These are phyloP conservation scores for Zymoseptoria crescenta DNA, from an alignment of 2,329 filamentous ascomycete species.

Conservation along the genomic window DNA sequence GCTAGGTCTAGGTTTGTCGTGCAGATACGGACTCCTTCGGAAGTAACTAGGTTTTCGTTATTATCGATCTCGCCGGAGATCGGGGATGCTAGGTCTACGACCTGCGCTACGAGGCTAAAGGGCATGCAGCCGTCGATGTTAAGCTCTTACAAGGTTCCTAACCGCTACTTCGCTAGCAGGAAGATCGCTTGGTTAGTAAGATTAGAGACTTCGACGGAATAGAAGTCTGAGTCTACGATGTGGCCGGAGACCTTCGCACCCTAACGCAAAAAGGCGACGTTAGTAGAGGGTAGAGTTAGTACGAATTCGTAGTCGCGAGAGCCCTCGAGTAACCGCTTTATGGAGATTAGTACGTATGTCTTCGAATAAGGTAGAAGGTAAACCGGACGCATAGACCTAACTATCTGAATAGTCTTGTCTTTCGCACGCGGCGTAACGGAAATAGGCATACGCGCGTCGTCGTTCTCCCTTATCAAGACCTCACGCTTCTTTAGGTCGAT, in stretches of 20 bases:
- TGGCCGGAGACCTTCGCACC: background rate
- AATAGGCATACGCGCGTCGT: background rate
- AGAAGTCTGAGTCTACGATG: background rate
- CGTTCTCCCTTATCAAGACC: background rate
- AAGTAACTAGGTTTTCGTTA: background rate
- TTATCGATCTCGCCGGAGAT: too few species aligned
- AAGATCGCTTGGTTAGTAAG: background rate
- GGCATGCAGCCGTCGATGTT: background rate
- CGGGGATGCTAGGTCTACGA: too few species aligned
- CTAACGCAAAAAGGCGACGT: background rate
- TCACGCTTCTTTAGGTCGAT: background rate
- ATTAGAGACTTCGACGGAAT: background rate
- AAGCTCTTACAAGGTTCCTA: background rate
- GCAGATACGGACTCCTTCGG: background rate
- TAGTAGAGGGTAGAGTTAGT: background rate
- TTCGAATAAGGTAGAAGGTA: background rate
- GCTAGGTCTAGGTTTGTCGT: background rate
- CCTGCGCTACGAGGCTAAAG: too few species aligned
- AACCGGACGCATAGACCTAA: background rate
- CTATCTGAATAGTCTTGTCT: background rate
- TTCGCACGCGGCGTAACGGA: background rate
- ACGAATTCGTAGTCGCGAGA: background rate
- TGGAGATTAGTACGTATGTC: background rate
- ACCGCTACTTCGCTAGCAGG: background rate
- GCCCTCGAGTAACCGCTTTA: background rate